Evolutionary conservation across 805 yeast genomes (phyloP).

Genomic region (Yarrowia bubula): DNA sequence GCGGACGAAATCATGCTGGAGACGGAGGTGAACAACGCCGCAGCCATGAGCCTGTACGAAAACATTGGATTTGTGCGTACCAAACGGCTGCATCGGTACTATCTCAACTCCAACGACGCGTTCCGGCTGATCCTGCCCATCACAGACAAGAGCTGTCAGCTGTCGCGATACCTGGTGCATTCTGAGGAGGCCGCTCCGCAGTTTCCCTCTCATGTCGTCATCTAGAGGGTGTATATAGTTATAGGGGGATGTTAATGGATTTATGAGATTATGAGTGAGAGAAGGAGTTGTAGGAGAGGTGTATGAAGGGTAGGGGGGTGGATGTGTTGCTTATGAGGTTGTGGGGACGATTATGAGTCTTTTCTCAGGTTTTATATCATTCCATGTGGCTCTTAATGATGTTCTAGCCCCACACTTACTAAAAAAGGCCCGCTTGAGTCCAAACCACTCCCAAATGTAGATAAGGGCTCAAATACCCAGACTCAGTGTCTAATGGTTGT

Average conservation of each 20-base stretch:
- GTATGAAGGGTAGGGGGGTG: too few species aligned
- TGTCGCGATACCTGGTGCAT: slow-evolving; percentile 34
- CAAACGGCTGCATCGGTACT: slow-evolving; percentile 80
- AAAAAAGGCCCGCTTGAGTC: too few species aligned
- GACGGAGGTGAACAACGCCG: slow-evolving; percentile 77
- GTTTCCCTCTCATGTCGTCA: slow-evolving; percentile 3
- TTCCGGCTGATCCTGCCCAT: slow-evolving; percentile 81
- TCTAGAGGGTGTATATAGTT: not conserved
- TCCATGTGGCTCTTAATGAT: too few species aligned
- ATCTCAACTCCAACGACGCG: slow-evolving; percentile 91
- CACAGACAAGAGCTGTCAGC: slow-evolving; percentile 51
- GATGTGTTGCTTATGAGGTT: not conserved
- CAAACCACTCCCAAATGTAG: too few species aligned
- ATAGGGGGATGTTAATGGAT: not conserved
- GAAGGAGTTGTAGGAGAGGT: too few species aligned
- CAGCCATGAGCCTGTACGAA: slow-evolving; percentile 69
- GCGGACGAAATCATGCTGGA: slow-evolving; percentile 93
- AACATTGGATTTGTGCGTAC: slow-evolving; percentile 71
- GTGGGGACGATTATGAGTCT: not conserved
- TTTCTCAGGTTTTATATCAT: too few species aligned
- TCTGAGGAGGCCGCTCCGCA: not conserved
- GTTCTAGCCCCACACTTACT: too few species aligned
- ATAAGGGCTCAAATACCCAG: too few species aligned
- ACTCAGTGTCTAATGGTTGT: too few species aligned
- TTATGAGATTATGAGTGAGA: not conserved